phyloP scores from a whole-genome alignment of 441 rosid species.

The Manihot esculenta region DNA sequence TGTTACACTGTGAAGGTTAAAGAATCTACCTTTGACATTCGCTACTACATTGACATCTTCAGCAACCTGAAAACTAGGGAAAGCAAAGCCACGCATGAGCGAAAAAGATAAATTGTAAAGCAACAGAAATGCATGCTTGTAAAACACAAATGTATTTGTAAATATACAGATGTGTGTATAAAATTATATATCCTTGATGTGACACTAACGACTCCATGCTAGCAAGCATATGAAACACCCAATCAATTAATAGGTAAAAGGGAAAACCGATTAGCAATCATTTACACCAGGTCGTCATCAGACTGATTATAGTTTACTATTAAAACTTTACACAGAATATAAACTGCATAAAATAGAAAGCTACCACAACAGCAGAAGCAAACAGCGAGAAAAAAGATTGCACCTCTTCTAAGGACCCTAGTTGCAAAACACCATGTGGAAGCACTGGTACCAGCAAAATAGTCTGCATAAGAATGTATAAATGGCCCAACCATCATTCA shows the following conservation, averaged over 20 bases:
- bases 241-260: not conserved
- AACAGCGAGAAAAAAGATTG: conserved; percentile 18
- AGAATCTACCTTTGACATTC: conserved; percentile 37
- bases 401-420: conserved; percentile 59
- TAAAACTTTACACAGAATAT: not conserved
- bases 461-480: conserved; percentile 45
- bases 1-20: conserved; percentile 12
- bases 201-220: not conserved
- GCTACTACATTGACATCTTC: conserved; percentile 41
- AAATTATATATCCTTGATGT: not conserved
- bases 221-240: not conserved
- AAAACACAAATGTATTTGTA: not conserved
- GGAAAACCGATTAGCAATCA: not conserved
- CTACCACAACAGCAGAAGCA: conserved; percentile 3
- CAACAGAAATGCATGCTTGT: not conserved
- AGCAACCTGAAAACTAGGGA: conserved; percentile 38
- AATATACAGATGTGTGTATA: not conserved
- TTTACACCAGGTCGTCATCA: not conserved
- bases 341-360: not conserved
- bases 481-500: conserved; percentile 9
- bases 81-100: conserved; percentile 4
- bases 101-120: not conserved
- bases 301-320: not conserved
- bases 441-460: conserved; percentile 53
- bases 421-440: conserved; percentile 66